A percentile compares a stretch with the other conserved stretches of the same genome.
Evolutionary conservation across 495 filamentous ascomycete genomes (phyloP).

Genomic region (Podospora sp.): DNA sequence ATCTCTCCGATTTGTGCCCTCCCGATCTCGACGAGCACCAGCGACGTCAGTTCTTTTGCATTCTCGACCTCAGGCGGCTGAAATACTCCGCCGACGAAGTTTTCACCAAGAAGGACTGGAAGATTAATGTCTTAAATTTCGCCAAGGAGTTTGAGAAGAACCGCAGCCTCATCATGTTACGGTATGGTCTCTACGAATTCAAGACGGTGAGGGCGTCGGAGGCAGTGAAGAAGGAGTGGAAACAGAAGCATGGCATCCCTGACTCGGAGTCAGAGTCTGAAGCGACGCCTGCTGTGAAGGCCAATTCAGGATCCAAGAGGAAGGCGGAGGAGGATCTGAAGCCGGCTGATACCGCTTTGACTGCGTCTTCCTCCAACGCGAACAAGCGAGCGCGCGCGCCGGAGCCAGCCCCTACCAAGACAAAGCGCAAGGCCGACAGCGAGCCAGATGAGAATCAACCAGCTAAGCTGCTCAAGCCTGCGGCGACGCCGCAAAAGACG

Average conservation of each 20-base stretch:
- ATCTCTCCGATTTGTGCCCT: conserved; percentile 51
- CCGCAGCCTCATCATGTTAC: conserved; percentile 54
- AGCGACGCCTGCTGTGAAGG: conserved; percentile 16
- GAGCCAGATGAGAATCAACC: conserved; percentile 58
- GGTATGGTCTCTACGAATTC: conserved; percentile 56
- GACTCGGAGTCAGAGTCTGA: conserved; percentile 40
- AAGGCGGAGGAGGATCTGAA: conserved; percentile 50
- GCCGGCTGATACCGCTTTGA: conserved; percentile 37
- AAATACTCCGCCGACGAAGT: conserved; percentile 57
- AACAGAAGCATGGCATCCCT: conserved; percentile 46
- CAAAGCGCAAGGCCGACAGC: conserved; percentile 50
- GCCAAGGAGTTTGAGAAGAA: conserved; percentile 59
- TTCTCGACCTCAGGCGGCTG: conserved; percentile 54
- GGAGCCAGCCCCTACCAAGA: conserved; percentile 32
- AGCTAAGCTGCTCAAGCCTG: conserved; percentile 61
- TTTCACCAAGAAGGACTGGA: conserved; percentile 56
- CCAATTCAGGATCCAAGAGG: conserved; percentile 40
- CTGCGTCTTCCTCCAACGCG: conserved; percentile 38
- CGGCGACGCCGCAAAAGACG: conserved; percentile 34
- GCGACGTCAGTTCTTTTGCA: conserved; percentile 55
- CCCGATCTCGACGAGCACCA: conserved; percentile 50
- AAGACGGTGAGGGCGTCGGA: conserved; percentile 53
- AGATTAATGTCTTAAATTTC: conserved; percentile 54
- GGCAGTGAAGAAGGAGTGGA: conserved; percentile 53
- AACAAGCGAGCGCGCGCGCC: conserved; percentile 49